Evolutionary conservation across 805 yeast species (phyloP), one percentile per base, ranked within the genome.

Genomic region (Barnettozyma pratensis): DNA sequence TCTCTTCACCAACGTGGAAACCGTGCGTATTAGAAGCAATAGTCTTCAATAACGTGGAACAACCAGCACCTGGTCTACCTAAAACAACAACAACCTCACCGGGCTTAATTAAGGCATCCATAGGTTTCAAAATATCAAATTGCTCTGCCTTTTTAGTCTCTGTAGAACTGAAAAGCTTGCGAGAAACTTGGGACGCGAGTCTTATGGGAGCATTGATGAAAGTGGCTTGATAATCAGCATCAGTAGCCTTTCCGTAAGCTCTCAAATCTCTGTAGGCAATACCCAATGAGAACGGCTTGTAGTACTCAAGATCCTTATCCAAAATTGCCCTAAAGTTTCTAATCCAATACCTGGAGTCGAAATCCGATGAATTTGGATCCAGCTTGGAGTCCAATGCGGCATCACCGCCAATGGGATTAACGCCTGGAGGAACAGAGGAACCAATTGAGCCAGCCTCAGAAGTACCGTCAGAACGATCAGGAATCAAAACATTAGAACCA

Each of bases 61-160:
- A 81, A 39, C 87, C 87, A 36, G 85, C 74, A 57, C 92, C 92
- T 1, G 92, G 92, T 65, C 91, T 76, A 49, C 92, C 92, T 41
- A 85, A 69, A 9, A 85, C 91, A 46, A 85, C 86, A 6, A 84
- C 78, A 42, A 83, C 70, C 52, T 83, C 83, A 47, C 90, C 89
- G 2, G 89, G 84, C 47, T 68, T 69, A 36, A 78, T 60, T 12
- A 76, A 53, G 26, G 83, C 87, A 52, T 80, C 83, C 77, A 76
- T 72, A 12, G 77, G 65, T 57, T 75, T 75, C 60, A 75, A 70
- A 54, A 72, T 79, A 54, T 66, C 76, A 56, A 66, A 78, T 49
- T 58, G 61, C 48, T 54, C 61, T 47, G 52, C 63, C 50, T 50
- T 57, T 51, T 56, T 62, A 38, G 44, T 44, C n/a, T 46, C 51